These are phyloP conservation scores for Pichia pseudocactophila DNA, from an alignment of 805 yeast species.

Conservation along the genomic window DNA sequence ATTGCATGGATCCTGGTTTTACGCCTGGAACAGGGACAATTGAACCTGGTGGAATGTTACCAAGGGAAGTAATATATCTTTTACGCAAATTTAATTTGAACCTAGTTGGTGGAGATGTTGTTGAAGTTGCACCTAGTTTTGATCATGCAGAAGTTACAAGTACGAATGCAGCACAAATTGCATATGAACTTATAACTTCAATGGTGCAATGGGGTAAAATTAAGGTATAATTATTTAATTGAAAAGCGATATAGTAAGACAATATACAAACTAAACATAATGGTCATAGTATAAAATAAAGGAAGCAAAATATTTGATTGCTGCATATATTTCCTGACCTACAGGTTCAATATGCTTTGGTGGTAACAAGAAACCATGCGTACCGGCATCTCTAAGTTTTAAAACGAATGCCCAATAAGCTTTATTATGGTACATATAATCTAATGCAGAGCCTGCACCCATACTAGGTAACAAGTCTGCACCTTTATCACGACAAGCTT, in stretches of 20 bases:
- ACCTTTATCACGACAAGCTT: constrained; percentile 76
- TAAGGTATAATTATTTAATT: neutral
- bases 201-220: constrained; percentile 51
- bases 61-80: constrained; percentile 43
- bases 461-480: constrained; percentile 63
- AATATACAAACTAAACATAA: neutral
- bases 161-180: constrained; percentile 63
- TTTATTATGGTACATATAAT: constrained; percentile 73
- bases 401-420: constrained; percentile 82
- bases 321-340: constrained; percentile 63
- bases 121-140: constrained; percentile 54
- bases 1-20: constrained; percentile 49
- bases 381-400: constrained; percentile 73
- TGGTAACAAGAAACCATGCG: constrained; percentile 77
- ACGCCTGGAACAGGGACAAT: constrained; percentile 53
- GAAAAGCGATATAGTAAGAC: too few species aligned
- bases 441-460: constrained; percentile 75
- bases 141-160: constrained; percentile 61
- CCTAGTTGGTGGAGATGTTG: constrained; percentile 48
- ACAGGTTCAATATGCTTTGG: constrained; percentile 62
- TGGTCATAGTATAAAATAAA: constrained; percentile 30
- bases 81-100: constrained; percentile 39
- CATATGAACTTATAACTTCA: constrained; percentile 59
- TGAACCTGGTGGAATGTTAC: constrained; percentile 52
- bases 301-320: constrained; percentile 55